Evolutionary conservation across 1,139 yeast genomes (phyloP).

Genomic region (Kazachstania sp.): DNA sequence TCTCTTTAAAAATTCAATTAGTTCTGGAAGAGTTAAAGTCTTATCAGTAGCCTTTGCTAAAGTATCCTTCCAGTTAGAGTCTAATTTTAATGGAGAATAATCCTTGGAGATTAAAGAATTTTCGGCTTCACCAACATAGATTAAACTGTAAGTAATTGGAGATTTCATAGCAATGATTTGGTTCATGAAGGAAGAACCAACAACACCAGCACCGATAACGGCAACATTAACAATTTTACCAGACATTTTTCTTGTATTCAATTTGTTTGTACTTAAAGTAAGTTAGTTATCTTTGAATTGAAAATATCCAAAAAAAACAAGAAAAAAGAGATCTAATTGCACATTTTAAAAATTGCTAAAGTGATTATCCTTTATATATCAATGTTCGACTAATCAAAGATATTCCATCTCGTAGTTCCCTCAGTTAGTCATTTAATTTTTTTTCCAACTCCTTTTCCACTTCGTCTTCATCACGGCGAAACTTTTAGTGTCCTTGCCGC

Average conservation of each 20-base stretch:
- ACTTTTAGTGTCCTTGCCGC: too few relatives aligned
- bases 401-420: too few relatives aligned
- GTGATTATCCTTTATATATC: too few relatives aligned
- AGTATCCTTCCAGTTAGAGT: conserved; percentile 43
- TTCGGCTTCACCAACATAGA: conserved; percentile 66
- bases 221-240: conserved; percentile 38
- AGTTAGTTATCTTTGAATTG: too few relatives aligned
- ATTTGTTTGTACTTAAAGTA: background rate
- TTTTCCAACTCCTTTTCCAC: too few relatives aligned
- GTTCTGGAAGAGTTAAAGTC: conserved; percentile 47
- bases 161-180: conserved; percentile 47
- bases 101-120: conserved; percentile 61
- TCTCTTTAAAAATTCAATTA: conserved; percentile 53
- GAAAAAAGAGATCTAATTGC: too few relatives aligned
- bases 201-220: conserved; percentile 70
- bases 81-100: conserved; percentile 60
- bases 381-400: too few relatives aligned
- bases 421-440: too few relatives aligned
- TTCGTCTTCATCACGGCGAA: too few relatives aligned
- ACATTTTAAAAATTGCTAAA: too few relatives aligned
- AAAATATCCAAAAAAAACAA: too few relatives aligned
- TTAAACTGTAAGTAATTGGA: conserved; percentile 58
- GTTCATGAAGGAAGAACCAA: conserved; percentile 82
- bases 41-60: conserved; percentile 42
- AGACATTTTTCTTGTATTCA: conserved; percentile 13